Base-by-base conservation (phyloP, 148 eudicot genomes). In the Nyssa sinensis region DNA sequence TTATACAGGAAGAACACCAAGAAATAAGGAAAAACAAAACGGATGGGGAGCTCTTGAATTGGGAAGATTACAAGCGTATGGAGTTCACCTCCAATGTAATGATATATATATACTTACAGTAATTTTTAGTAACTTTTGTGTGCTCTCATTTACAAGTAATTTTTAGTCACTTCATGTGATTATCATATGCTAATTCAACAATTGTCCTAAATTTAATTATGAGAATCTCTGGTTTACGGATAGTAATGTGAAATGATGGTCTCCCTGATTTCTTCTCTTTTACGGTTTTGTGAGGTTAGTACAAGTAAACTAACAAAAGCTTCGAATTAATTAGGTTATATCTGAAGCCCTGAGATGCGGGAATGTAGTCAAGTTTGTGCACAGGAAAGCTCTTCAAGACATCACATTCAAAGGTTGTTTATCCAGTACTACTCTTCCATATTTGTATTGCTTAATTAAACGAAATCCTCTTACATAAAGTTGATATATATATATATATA, bases 51-150 rank as follows among this genome's bases (percentile, higher is more conserved):
- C 66, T 77, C 30, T 66, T 88, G 62, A 79, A 30, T 55, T 79
- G 76, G 81, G 88, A 81, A 64, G 88, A 87, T 70, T 80, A 78
- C 77, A 85, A 87, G 86, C 72, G 83, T 73, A 85, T 87, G 86
- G 78, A 77, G 51, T 85, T 79, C 72, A 87, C 88, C 35, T 76
- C 84, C 21, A 29, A 74, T 71, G 91, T 87, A 79, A 21, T 53
- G 1, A 53, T 21, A 49, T n/a, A n/a, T n/a, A n/a, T n/a, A n/a
- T 7, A 49, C 4, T 9, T 49, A 13, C 55, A 49, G 8, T 49
- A 49, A 37, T 8, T 41, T 41, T 53, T 53, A 13, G 58, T 53
- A 21, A 53, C n/a, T 53, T 53, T 21, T 53, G 23, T n/a, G 3
- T 53, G 58, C 5, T 53, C n/a, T n/a, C 12, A 41, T 3, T 41